Evolutionary conservation across 2,329 filamentous ascomycete species (phyloP).

Genomic region (Nemania diffusa): DNA sequence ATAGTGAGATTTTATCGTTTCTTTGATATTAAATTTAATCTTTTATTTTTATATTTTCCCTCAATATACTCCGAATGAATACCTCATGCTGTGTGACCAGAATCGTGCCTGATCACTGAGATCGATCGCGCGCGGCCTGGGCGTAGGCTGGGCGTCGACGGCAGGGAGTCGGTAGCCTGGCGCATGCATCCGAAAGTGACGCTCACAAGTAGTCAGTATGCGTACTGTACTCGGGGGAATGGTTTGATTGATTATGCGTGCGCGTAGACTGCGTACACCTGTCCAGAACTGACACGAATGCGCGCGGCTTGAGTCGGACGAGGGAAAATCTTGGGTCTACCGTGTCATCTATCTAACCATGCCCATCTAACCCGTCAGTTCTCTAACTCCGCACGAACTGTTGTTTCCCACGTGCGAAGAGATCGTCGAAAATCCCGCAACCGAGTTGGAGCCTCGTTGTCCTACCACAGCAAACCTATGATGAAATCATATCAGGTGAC

Average conservation of each 20-base stretch:
- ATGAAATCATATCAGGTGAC: constrained; percentile 18
- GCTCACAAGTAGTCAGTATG: no score
- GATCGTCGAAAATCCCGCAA: constrained; percentile 1
- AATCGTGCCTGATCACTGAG: background rate
- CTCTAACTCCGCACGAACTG: background rate
- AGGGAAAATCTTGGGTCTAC: background rate
- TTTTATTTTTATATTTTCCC: no score
- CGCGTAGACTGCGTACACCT: background rate
- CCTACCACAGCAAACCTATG: no score
- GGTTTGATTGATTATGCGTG: background rate
- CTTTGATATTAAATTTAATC: no score
- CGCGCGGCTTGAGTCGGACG: background rate
- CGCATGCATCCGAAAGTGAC: no score
- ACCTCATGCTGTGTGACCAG: background rate
- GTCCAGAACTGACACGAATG: background rate
- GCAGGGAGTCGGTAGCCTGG: background rate
- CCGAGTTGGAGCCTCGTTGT: background rate
- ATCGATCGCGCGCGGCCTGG: background rate
- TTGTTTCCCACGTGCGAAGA: background rate
- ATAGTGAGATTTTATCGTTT: no score
- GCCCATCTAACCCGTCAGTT: no score
- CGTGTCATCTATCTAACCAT: background rate
- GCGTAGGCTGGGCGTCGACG: background rate
- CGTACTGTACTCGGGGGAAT: background rate
- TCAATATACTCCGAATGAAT: no score